Evolutionary conservation across 1,139 yeast species (phyloP).

Genomic region (Blastobotrys malaysiensis): DNA sequence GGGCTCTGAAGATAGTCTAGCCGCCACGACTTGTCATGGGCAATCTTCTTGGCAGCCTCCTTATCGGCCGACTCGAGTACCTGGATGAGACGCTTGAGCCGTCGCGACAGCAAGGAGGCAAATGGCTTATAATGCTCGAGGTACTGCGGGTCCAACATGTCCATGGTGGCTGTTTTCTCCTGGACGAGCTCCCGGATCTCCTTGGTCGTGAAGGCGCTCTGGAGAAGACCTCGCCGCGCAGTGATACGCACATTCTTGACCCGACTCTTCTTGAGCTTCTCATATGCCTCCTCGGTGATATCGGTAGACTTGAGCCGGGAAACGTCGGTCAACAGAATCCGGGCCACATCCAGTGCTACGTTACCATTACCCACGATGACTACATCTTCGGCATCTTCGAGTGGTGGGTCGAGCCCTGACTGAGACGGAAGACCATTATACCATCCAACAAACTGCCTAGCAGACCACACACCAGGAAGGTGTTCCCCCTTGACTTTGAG

Average conservation of each 20-base stretch:
- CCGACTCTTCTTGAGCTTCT: constrained; percentile 44
- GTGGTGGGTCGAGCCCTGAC: constrained; percentile 43
- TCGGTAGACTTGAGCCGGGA: constrained; percentile 57
- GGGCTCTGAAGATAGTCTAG: constrained; percentile 72
- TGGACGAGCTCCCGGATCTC: constrained; percentile 82
- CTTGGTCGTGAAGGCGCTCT: constrained; percentile 87
- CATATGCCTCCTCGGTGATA: constrained; percentile 58
- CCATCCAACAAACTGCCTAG: constrained; percentile 91
- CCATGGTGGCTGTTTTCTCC: constrained; percentile 53
- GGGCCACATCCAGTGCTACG: constrained; percentile 90
- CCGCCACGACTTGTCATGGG: constrained; percentile 47
- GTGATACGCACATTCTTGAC: constrained; percentile 65
- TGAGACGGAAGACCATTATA: constrained; percentile 83
- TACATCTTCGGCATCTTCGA: constrained; percentile 58
- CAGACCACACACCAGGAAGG: constrained; percentile 63
- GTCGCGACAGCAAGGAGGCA: constrained; percentile 48
- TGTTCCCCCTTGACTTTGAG: constrained; percentile 58
- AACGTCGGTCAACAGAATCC: constrained; percentile 61
- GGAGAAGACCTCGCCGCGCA: constrained; percentile 73
- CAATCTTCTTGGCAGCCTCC: constrained; percentile 19
- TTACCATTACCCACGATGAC: constrained; percentile 94
- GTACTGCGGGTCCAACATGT: constrained; percentile 45
- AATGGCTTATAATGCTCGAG: constrained; percentile 40
- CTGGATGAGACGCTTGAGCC: constrained; percentile 62
- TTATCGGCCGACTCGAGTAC: constrained; percentile 48